phyloP scores from a whole-genome alignment of 1,284 basidiomycete species.

The Puccinia sorghi region DNA sequence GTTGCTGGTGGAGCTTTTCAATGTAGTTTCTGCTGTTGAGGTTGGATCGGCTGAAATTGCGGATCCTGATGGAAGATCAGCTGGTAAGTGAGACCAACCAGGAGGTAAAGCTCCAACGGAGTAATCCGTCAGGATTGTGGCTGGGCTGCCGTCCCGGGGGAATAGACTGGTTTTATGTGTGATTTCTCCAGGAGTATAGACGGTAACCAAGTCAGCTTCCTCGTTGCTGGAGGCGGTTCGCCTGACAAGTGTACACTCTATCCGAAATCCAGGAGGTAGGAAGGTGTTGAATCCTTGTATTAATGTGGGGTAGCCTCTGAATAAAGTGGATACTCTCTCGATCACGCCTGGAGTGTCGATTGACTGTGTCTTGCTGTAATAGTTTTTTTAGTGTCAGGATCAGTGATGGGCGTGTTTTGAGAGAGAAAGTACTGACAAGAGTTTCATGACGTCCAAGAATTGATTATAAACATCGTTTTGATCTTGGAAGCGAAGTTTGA shows the following conservation, averaged over 20 bases:
- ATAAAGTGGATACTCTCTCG: conserved; percentile 59
- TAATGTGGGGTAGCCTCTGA: conserved; percentile 58
- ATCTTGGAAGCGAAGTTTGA: conserved; percentile 49
- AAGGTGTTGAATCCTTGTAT: conserved; percentile 60
- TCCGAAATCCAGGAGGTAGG: conserved; percentile 59
- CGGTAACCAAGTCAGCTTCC: conserved; percentile 41
- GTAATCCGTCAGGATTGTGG: conserved; percentile 30
- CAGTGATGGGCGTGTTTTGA: no score
- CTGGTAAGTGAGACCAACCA: conserved; percentile 23
- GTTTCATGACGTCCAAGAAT: conserved; percentile 50
- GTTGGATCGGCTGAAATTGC: conserved; percentile 13
- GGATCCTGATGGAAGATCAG: conserved; percentile 10
- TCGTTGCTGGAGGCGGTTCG: neutral
- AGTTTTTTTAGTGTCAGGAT: neutral
- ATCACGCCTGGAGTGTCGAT: conserved; percentile 60
- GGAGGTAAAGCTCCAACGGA: conserved; percentile 16
- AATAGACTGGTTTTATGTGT: conserved; percentile 45
- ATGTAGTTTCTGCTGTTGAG: conserved; percentile 14
- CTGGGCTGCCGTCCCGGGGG: conserved; percentile 39
- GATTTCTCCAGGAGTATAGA: conserved; percentile 42
- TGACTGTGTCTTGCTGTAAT: conserved; percentile 39
- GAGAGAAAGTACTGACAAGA: conserved; percentile 33
- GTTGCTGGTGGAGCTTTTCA: conserved; percentile 25
- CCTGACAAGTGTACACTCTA: conserved; percentile 55
- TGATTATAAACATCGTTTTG: conserved; percentile 50